phyloP scores from a whole-genome alignment of 1,284 basidiomycete species.

The Malassezia equina region DNA sequence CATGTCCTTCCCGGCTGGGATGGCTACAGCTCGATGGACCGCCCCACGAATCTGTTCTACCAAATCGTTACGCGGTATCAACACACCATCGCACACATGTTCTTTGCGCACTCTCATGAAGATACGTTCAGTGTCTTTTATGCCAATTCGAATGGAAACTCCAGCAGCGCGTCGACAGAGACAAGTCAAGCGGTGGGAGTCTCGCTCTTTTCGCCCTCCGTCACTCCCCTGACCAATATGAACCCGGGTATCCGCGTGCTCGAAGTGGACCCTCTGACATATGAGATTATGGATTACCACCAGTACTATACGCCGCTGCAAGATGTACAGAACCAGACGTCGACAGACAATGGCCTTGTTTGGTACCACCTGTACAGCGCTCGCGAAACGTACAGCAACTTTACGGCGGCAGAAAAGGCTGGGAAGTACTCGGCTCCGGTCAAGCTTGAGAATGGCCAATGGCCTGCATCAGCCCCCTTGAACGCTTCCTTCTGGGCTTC shows the following conservation, averaged over 20 bases:
- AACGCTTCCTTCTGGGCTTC: conserved; percentile 75
- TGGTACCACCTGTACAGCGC: conserved; percentile 64
- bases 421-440: conserved; percentile 3
- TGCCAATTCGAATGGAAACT: conserved; percentile 57
- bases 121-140: conserved; percentile 71
- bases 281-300: conserved; percentile 38
- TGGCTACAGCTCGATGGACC: conserved; percentile 56
- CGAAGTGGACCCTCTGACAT: conserved; percentile 59
- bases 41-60: conserved; percentile 35
- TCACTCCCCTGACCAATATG: conserved; percentile 63
- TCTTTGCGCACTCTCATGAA: conserved; percentile 72
- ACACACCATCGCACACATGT: conserved; percentile 68
- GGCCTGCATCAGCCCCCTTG: conserved; percentile 60
- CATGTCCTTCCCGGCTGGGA: conserved; percentile 67
- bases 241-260: conserved; percentile 71
- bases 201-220: conserved; percentile 57
- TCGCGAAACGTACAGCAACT: conserved; percentile 57
- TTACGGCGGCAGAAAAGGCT: conserved; percentile 35
- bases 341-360: conserved; percentile 57
- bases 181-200: conserved; percentile 42
- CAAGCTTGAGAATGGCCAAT: conserved; percentile 37
- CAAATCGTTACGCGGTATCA: conserved; percentile 62
- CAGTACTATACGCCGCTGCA: conserved; percentile 36
- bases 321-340: conserved; percentile 49
- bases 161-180: neutral